Conservation (phyloP, 192 early-diverging fungal genomes). For the Backusella macrospora region DNA sequence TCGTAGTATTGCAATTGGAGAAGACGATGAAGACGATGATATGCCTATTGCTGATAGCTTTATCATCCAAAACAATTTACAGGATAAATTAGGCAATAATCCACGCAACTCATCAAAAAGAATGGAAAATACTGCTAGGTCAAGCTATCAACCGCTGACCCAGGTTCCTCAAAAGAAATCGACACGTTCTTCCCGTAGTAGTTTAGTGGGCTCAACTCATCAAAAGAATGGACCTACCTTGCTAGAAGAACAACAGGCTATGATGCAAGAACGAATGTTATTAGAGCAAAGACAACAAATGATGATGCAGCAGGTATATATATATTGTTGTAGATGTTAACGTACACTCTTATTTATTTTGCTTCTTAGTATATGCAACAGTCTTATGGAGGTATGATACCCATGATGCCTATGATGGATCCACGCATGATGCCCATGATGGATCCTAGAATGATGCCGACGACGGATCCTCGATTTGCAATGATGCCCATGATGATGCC, state of each 20-base stretch:
- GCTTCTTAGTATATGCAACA: constrained; percentile 13
- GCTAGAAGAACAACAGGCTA: neutral
- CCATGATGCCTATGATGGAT: constrained; percentile 21
- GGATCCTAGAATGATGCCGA: constrained; percentile 16
- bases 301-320: constrained; percentile 18
- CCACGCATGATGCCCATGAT: constrained; percentile 21
- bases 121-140: neutral
- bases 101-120: neutral
- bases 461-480: neutral
- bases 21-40: constrained; percentile 13
- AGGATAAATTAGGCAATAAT: neutral
- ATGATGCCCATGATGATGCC: constrained; percentile 13
- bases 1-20: neutral
- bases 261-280: constrained; percentile 5
- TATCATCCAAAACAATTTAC: neutral
- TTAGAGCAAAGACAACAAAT: constrained; percentile 20
- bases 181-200: neutral
- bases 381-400: neutral
- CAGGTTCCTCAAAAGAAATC: neutral
- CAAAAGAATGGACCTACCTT: neutral
- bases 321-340: neutral
- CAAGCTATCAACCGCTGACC: neutral
- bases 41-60: constrained; percentile 13
- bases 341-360: neutral
- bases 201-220: neutral